Evolutionary conservation across 1,284 basidiomycete genomes (phyloP).

Genomic region (Malassezia furfur): DNA sequence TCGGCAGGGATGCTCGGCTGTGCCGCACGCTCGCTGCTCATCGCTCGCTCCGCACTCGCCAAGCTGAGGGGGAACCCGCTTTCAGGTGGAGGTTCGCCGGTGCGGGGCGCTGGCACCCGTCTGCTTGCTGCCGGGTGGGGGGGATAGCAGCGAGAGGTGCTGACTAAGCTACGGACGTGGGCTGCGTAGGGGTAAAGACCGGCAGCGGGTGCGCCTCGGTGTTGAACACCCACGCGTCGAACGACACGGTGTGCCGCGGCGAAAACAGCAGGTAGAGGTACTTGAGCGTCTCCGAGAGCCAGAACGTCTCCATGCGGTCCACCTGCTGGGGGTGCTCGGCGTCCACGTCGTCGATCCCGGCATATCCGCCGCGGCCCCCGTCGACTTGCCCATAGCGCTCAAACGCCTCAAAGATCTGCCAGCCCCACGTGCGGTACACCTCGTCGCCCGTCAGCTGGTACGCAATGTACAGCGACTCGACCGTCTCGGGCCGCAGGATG

Average conservation of each 20-base stretch:
- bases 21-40: background rate
- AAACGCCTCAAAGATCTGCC: slow-evolving; percentile 83
- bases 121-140: too few species aligned
- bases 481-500: slow-evolving; percentile 79
- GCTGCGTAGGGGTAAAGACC: slow-evolving; percentile 32
- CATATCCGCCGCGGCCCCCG: slow-evolving; percentile 63
- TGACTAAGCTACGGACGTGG: slow-evolving; percentile 25
- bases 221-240: slow-evolving; percentile 71
- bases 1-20: background rate
- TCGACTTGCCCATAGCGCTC: slow-evolving; percentile 67
- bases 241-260: slow-evolving; percentile 58
- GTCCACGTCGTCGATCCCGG: slow-evolving; percentile 68
- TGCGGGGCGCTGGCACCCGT: background rate
- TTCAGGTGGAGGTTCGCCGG: background rate
- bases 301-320: slow-evolving; percentile 81
- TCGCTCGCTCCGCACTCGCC: too few species aligned
- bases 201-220: slow-evolving; percentile 54
- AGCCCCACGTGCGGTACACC: slow-evolving; percentile 72
- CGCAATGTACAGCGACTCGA: slow-evolving; percentile 84
- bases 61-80: too few species aligned
- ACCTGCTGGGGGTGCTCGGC: slow-evolving; percentile 56
- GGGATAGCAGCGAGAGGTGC: background rate
- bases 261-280: slow-evolving; percentile 85
- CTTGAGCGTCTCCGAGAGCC: slow-evolving; percentile 77
- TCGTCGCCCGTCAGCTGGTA: slow-evolving; percentile 71